These are phyloP conservation scores for Talaromyces ruber DNA, from an alignment of 495 filamentous ascomycete species.

Conservation along the genomic window DNA sequence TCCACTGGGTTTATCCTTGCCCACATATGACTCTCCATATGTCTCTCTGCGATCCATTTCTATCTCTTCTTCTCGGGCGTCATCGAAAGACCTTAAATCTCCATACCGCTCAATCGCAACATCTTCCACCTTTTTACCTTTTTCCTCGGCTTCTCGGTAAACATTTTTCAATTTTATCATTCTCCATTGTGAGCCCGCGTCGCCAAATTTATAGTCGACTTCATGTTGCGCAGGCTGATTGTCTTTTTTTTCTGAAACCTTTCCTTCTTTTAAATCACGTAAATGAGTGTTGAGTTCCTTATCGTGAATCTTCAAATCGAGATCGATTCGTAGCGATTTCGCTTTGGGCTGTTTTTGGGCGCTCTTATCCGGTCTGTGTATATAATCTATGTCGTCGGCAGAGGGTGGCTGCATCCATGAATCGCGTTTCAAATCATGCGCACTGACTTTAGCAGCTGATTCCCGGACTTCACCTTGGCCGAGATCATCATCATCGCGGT, in stretches of 20 bases:
- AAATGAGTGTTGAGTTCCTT: constrained; percentile 74
- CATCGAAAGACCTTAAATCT: constrained; percentile 76
- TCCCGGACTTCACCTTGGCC: background rate
- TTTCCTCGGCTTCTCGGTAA: constrained; percentile 71
- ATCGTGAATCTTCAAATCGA: constrained; percentile 68
- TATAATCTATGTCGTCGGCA: constrained; percentile 74
- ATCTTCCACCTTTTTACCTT: constrained; percentile 61
- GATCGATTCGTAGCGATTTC: constrained; percentile 51
- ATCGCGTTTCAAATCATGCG: constrained; percentile 50
- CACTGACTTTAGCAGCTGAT: background rate
- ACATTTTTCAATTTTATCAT: constrained; percentile 90
- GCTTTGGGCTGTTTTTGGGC: constrained; percentile 31
- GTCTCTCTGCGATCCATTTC: constrained; percentile 77
- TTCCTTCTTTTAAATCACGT: constrained; percentile 51
- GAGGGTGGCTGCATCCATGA: constrained; percentile 92
- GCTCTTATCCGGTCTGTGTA: constrained; percentile 52
- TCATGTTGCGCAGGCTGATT: constrained; percentile 49
- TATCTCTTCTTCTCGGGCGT: constrained; percentile 89
- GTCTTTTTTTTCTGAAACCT: constrained; percentile 40
- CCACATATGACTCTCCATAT: constrained; percentile 81
- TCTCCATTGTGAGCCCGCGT: constrained; percentile 82
- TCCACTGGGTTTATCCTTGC: constrained; percentile 81
- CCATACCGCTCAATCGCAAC: constrained; percentile 78
- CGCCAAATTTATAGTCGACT: constrained; percentile 81
- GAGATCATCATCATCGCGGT: constrained; percentile 16